Evolutionary conservation across 75 land plant species (phyloP).

Genomic region (Sequoiadendron giganteum): DNA sequence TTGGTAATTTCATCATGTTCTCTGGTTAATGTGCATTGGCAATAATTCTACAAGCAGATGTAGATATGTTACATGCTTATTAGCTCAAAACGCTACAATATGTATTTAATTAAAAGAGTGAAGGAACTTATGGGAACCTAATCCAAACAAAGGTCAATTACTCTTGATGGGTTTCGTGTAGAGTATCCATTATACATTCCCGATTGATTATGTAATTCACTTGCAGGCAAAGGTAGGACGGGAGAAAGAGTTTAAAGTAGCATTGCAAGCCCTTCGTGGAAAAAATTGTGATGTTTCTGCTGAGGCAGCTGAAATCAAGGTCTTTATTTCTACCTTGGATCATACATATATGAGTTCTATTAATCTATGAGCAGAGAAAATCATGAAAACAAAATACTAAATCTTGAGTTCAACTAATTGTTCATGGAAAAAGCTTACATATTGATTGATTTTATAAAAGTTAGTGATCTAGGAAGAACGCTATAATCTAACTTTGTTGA

Average conservation of each 20-base stretch:
- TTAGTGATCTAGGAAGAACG: neutral
- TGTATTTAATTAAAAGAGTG: neutral
- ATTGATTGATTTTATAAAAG: neutral
- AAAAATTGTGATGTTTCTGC: conserved; percentile 56
- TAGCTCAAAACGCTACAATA: neutral
- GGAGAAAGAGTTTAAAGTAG: conserved; percentile 45
- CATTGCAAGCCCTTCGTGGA: conserved; percentile 70
- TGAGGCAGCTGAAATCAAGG: conserved; percentile 75
- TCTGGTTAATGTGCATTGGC: neutral
- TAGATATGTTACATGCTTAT: neutral
- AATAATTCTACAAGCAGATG: neutral
- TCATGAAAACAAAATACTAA: neutral
- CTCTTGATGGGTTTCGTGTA: neutral
- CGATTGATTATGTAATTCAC: neutral
- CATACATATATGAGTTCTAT: neutral
- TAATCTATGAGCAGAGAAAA: neutral
- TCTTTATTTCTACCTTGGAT: conserved; percentile 13
- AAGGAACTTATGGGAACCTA: neutral
- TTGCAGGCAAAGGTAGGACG: conserved; percentile 49
- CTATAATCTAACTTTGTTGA: neutral
- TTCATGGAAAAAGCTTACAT: neutral
- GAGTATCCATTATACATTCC: neutral
- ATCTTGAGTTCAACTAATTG: neutral
- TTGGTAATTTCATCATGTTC: neutral
- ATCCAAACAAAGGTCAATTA: neutral